phyloP scores from a whole-genome alignment of 1,284 basidiomycete species.

The Pholiota adiposa region DNA sequence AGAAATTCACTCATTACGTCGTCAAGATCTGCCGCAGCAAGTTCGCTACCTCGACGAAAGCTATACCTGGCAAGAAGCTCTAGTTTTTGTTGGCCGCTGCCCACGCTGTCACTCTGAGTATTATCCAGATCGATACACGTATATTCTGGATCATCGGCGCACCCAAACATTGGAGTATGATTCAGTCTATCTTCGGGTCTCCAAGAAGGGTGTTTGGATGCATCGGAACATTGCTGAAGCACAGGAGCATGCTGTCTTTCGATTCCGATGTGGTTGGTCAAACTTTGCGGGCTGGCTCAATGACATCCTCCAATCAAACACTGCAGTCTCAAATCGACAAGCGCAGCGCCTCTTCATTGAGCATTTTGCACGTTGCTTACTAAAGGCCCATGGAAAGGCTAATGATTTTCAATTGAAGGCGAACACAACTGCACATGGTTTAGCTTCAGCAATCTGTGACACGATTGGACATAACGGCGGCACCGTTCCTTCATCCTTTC shows the following conservation, averaged over 20 bases:
- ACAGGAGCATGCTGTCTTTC: background rate
- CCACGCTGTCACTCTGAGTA: background rate
- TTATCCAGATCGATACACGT: constrained; percentile 2
- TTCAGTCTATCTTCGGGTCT: background rate
- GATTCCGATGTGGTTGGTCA: constrained; percentile 18
- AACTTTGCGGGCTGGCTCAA: constrained; percentile 25
- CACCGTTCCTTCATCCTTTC: constrained; percentile 3
- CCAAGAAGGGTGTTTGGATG: background rate
- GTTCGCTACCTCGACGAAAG: no score
- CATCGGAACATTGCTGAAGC: background rate
- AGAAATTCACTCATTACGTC: no score
- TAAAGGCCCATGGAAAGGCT: background rate
- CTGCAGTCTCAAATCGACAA: background rate
- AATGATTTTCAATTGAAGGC: background rate
- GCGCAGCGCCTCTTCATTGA: background rate
- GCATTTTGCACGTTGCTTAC: background rate
- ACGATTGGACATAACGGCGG: constrained; percentile 15
- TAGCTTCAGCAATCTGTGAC: background rate
- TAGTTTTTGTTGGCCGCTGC: no score
- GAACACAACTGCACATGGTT: background rate
- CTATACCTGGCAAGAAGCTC: no score
- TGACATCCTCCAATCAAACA: constrained; percentile 1
- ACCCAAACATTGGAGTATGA: background rate
- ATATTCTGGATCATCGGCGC: background rate
- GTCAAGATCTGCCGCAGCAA: no score